These are phyloP conservation scores for Russula dissimulans DNA, from an alignment of 768 basidiomycete genomes.

Conservation along the genomic window DNA sequence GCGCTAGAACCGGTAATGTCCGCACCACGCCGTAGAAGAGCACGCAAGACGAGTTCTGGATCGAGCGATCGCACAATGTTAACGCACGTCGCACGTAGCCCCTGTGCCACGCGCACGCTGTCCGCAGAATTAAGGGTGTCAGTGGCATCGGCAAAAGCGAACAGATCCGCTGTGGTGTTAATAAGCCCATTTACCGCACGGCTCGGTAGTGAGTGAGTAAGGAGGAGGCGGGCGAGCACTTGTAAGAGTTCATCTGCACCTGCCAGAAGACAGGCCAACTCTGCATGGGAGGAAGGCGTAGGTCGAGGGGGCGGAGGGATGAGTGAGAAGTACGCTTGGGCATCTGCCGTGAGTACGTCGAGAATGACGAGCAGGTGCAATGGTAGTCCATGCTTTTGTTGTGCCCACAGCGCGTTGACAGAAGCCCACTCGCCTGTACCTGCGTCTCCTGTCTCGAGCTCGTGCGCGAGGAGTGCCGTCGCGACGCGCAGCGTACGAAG, in stretches of 20 bases:
- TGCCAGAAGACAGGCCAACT: conserved; percentile 45
- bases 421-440: conserved; percentile 42
- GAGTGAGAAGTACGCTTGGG: conserved; percentile 44
- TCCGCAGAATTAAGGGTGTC: conserved; percentile 33
- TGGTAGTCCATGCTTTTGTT: conserved; percentile 46
- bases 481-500: conserved; percentile 57
- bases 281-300: conserved; percentile 25
- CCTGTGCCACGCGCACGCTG: conserved; percentile 35
- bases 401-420: conserved; percentile 52
- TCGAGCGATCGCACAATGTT: conserved; percentile 39
- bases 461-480: conserved; percentile 44
- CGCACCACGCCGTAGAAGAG: conserved; percentile 44
- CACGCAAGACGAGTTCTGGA: conserved; percentile 44
- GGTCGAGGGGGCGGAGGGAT: conserved; percentile 19
- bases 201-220: conserved; percentile 40
- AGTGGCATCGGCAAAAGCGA: conserved; percentile 43
- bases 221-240: conserved; percentile 40
- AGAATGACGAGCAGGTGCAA: conserved; percentile 48
- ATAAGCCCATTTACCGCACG: conserved; percentile 41
- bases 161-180: conserved; percentile 41
- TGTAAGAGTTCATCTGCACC: conserved; percentile 45
- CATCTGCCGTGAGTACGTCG: conserved; percentile 40
- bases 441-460: conserved; percentile 37
- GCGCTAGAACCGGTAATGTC: conserved; percentile 21
- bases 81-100: conserved; percentile 42